Evolutionary conservation across 257 asterid genomes (phyloP), one percentile per base, ranked within the genome.

Genomic region (Jacaranda mimosifolia): DNA sequence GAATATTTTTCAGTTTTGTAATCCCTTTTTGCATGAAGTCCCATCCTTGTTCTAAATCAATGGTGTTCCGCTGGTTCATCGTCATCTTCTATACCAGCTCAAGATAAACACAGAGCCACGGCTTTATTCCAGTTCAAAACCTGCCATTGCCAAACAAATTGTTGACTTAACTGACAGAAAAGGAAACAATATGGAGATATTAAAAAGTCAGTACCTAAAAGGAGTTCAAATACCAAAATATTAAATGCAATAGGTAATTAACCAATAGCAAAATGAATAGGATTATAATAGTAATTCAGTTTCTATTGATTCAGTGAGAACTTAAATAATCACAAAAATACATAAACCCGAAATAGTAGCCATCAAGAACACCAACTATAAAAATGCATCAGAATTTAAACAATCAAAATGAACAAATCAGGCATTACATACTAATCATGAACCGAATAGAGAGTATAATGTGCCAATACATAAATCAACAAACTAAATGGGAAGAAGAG

Each of bases 41-140:
- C 99, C 97, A 96, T 79, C 99, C 99, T 77, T 91, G 92, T 5
- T 96, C 98, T 76, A 96, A 85, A 81, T 89, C 96, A 68, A 91
- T 93, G 18, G 92, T 89, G 75, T 83, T 86, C 65, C 92, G 85
- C 77, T 86, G 98, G 77, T 85, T 86, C 94, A 90, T 89, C 17
- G 91, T 79, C 90, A 88, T 86, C 68, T 67, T 68, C 48, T 69
- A 38, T 17, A 58, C 74, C 77, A 53, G 60, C 42, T 49, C 75
- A 79, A 46, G 53, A 74, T 82, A 70, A 80, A 81, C 36, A 45
- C 79, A 13, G 72, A 73, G 56, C 62, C 73, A 45, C 74, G 56
- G 32, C 73, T 57, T 18, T 18, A 21, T 66, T 80, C 72, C 67
- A 72, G 70, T 39, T 80, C 74, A 65, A 64, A 55, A 15, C 63